A percentile compares a stretch with the other conserved stretches of the same genome.
Conservation (phyloP, 2,329 filamentous ascomycete genomes). For the Fusarium austroafricanum region DNA sequence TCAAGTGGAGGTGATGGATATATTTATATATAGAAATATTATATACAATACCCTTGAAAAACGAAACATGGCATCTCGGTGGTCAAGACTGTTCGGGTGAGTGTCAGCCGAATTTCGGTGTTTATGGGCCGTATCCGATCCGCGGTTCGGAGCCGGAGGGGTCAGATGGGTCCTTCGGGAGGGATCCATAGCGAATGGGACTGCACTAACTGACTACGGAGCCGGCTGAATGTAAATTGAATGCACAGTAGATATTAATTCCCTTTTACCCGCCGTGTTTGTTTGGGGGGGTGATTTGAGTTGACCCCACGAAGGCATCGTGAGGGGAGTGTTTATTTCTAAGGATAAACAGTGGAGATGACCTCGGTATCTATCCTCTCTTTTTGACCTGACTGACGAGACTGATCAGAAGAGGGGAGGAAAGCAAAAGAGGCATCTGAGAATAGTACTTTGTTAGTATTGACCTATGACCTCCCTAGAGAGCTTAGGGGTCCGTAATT, state of each 20-base stretch:
- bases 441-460: background rate
- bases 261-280: constrained; percentile 3
- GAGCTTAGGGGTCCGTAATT: constrained; percentile 31
- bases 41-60: background rate
- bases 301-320: constrained; percentile 1
- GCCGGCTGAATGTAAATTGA: constrained; percentile 8
- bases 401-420: too few species aligned
- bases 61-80: background rate
- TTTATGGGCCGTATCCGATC: constrained; percentile 22
- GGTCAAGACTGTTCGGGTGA: constrained; percentile 5
- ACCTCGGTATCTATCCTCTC: too few species aligned
- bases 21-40: background rate
- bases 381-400: too few species aligned
- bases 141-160: constrained; percentile 28
- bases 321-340: background rate
- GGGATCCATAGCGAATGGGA: constrained; percentile 9
- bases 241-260: background rate
- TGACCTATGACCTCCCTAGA: background rate
- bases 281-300: background rate
- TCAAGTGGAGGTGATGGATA: background rate
- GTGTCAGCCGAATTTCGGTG: constrained; percentile 12
- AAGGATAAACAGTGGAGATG: background rate
- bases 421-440: too few species aligned
- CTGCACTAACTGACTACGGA: background rate
- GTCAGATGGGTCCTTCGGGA: background rate